Percentiles rank a stretch among this genome's conserved stretches.
These are phyloP conservation scores for Apiotrichum brassicae DNA, from an alignment of 1,284 basidiomycete genomes.

Conservation along the genomic window DNA sequence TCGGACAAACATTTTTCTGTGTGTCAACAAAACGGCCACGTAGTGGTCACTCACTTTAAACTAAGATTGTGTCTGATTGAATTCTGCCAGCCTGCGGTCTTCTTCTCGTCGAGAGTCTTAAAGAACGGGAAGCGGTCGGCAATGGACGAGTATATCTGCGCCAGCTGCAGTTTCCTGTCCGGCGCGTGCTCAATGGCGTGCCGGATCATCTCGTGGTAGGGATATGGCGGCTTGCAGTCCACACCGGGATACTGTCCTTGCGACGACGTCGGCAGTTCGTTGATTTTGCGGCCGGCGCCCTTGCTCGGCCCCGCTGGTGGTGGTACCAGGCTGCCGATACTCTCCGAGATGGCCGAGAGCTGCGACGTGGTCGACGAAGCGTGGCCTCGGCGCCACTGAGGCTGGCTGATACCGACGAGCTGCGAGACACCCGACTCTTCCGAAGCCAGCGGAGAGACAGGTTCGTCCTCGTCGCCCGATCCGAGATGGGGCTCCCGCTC, in stretches of 20 bases:
- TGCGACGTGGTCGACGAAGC: conserved; percentile 29
- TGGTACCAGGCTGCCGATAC: conserved; percentile 4
- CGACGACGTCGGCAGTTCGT: conserved; percentile 34
- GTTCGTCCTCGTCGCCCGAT: conserved; percentile 21
- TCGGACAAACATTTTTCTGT: conserved; percentile 47
- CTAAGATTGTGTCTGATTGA: conserved; percentile 46
- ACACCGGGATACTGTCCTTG: conserved; percentile 37
- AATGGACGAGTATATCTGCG: conserved; percentile 43
- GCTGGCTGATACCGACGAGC: conserved; percentile 11
- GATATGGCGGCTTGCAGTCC: conserved; percentile 46
- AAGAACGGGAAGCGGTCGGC: conserved; percentile 46
- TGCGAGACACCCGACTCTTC: conserved; percentile 20
- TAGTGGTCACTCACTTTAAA: conserved; percentile 37
- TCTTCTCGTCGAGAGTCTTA: conserved; percentile 45
- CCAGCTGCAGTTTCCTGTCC: conserved; percentile 41
- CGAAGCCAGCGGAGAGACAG: conserved; percentile 16
- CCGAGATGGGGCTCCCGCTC: conserved; percentile 5
- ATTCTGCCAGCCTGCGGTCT: conserved; percentile 47
- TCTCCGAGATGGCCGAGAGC: conserved; percentile 23
- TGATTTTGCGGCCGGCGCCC: conserved; percentile 27
- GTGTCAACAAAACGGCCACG: conserved; percentile 1
- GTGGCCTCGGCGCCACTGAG: conserved; percentile 9
- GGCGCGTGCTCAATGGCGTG: conserved; percentile 44
- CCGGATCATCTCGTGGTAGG: conserved; percentile 46
- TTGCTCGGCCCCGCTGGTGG: conserved; percentile 1